Conservation (phyloP, 768 basidiomycete species). For the Mycena amicta region DNA sequence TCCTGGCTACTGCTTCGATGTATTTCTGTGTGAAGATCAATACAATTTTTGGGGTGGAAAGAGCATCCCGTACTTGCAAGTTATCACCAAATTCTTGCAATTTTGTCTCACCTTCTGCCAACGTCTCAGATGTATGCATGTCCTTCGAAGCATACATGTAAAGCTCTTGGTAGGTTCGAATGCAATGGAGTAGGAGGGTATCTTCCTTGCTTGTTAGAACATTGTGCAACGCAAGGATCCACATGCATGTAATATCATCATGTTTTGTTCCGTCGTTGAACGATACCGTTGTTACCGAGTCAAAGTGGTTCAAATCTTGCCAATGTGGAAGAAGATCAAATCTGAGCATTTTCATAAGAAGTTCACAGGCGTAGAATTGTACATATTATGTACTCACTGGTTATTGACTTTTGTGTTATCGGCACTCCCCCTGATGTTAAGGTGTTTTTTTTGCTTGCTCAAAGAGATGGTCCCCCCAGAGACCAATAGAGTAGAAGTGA, state of each 20-base stretch:
- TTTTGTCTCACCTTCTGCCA: neutral
- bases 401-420: conserved; percentile 22
- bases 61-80: neutral
- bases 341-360: conserved; percentile 28
- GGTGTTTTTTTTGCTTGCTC: conserved; percentile 26
- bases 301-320: conserved; percentile 36
- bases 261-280: conserved; percentile 40
- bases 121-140: neutral
- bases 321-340: conserved; percentile 33
- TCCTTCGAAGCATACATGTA: neutral
- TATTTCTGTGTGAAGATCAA: neutral
- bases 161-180: neutral
- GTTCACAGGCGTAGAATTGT: neutral
- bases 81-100: neutral
- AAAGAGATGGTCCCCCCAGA: conserved; percentile 35
- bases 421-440: conserved; percentile 17
- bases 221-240: neutral
- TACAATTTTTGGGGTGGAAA: neutral
- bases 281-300: conserved; percentile 21
- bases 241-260: conserved; percentile 9
- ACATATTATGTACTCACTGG: conserved; percentile 25
- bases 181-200: neutral
- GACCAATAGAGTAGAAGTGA: conserved; percentile 36
- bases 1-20: neutral
- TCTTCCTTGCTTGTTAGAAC: neutral